Conservation (phyloP, 202 grass and related monocot species). For the Setaria viridis region DNA sequence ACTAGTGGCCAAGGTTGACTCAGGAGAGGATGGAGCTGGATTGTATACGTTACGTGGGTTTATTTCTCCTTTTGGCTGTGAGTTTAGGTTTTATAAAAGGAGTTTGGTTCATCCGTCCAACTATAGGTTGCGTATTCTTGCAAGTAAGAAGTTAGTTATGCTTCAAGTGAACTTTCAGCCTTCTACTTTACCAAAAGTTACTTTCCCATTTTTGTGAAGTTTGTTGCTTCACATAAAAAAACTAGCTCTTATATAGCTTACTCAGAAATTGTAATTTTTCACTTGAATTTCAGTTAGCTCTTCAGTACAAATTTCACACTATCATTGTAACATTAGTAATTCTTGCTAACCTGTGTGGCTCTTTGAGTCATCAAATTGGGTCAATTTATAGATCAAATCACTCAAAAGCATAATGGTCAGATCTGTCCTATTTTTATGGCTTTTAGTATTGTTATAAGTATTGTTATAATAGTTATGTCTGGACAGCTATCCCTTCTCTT, state of each 20-base stretch:
- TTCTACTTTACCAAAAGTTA: not conserved
- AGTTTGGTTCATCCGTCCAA: not conserved
- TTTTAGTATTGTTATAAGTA: not conserved
- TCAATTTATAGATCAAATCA: slow-evolving; percentile 5
- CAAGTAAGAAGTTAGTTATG: not conserved
- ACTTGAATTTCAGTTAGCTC: not conserved
- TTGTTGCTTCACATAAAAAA: not conserved
- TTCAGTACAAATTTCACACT: slow-evolving; percentile 1
- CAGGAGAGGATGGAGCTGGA: not conserved
- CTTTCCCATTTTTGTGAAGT: not conserved
- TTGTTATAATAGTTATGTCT: not conserved
- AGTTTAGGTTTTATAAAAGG: not conserved
- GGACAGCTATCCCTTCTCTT: not conserved
- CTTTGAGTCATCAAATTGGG: not conserved
- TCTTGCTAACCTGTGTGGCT: not conserved
- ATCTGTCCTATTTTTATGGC: not conserved
- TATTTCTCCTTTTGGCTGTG: not conserved
- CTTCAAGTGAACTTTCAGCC: not conserved
- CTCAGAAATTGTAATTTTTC: not conserved
- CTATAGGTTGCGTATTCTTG: slow-evolving; percentile 25
- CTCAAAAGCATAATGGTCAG: not conserved
- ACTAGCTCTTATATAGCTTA: not conserved
- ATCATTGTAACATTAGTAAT: not conserved
- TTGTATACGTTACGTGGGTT: not conserved
- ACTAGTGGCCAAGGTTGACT: not conserved